Evolutionary conservation across 345 rosid genomes (phyloP), one percentile per base, ranked within the genome.

Genomic region (Tarenaya hassleriana): DNA sequence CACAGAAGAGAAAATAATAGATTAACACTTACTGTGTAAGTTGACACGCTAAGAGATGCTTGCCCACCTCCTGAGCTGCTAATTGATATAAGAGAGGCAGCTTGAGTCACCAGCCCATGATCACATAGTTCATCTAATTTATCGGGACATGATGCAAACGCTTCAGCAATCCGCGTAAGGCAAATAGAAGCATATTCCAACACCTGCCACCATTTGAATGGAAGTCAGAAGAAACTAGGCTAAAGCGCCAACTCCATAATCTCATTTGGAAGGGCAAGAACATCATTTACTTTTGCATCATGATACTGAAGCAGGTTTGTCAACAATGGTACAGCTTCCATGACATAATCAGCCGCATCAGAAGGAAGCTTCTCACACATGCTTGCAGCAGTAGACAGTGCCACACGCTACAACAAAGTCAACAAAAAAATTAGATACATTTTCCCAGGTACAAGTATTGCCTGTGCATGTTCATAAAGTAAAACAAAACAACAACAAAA

Each of bases 281-380:
- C 11, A 15, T n/a, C 9, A 7, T 18, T 48, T 71, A 85, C 99
- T 89, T 94, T 94, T 5, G 89, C 55, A 78, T 94, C 99, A 66
- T 86, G 99, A 59, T 88, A 88, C 62, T 86, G 96, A 65, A 94
- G 94, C 61, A 94, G 95, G 62, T 94, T 94, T 48, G 99, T 94
- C 73, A 94, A 72, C 67, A 94, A 64, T 0, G 97, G 99, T 56
- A 94, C 99, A 58, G 99, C 97, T 76, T 88, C 99, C 99, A 86
- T 94, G 69, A 88, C 99, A 73, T 81, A 94, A 69, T 94, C 99
- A 68, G 99, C 81, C 19, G 97, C 99, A 77, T 94, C 97, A 51
- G 99, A 80, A 63, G 99, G 99, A 52, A 88, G 88, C 57, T 88
- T 94, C 81, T 89, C 88, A 78, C 99, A 94, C 95, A 94, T 94